Evolutionary conservation across 495 filamentous ascomycete genomes (phyloP), one percentile per base, ranked within the genome.

Genomic region (Penicillium crystallinum): DNA sequence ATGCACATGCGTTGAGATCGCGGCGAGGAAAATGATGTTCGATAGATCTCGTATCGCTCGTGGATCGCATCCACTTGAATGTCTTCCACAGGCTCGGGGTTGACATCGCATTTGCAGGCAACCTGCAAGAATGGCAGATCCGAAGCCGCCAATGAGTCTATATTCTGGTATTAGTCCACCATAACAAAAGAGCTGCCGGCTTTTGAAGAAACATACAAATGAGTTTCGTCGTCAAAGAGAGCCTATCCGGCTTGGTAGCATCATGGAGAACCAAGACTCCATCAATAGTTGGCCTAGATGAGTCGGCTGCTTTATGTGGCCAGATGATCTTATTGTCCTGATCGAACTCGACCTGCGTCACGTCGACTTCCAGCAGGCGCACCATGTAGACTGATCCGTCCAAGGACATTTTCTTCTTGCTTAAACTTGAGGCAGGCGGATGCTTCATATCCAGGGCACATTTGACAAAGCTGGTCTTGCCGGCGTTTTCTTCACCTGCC

Each of bases 391-490:
- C 75, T 17, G 79, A 72, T 53, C 86, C 87, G 48, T 96, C 89
- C 58, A 96, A 67, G 3, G 83, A 81, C 70, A 95, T 81, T 59
- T 80, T 88, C 61, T 87, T 87, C 45, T 81, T 78, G 33, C 75
- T 81, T 23, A 80, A 76, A 37, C 76, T 69, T 39, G 83, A 82
- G 29, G 69, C 68, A 3, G 86, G 77, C 1, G 80, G 67, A 31
- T 70, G 69, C 52, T 81, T 82, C 54, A 92, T 74, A 35, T 89
- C 85, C 58, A 93, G 71, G 10, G 89, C 88, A 47, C 79, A 82
- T 61, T 88, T 86, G 53, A 96, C 87, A 58, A 97, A 96, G 19
- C 88, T 87, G 42, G 89, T 90, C 72, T 97, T 97, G 57, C 92
- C 92, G 30, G 89, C 88, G 43, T 85, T 83, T 57, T 81, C 76